Evolutionary conservation across 139 green algal species (phyloP).

Genomic region (Tetraselmis chui): DNA sequence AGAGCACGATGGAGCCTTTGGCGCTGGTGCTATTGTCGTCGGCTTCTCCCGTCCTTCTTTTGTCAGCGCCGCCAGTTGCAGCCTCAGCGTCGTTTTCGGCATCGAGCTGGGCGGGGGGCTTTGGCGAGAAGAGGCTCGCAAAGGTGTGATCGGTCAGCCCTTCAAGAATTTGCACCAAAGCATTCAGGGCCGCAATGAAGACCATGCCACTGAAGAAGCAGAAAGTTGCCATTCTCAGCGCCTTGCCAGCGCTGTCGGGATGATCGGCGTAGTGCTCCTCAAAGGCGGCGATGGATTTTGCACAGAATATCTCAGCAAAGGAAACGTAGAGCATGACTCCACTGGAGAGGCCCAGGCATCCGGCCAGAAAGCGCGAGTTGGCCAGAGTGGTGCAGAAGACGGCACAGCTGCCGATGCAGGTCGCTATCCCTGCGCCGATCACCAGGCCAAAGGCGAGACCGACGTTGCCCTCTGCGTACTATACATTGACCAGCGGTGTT

Average conservation of each 20-base stretch:
- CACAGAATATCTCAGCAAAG: conserved; percentile 58
- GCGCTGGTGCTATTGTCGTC: not conserved
- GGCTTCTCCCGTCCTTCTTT: not conserved
- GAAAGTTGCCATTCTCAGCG: conserved; percentile 46
- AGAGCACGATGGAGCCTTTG: not conserved
- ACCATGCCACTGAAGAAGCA: conserved; percentile 57
- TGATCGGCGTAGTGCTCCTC: conserved; percentile 16
- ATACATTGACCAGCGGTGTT: no score
- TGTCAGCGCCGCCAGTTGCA: not conserved
- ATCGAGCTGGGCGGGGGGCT: no score
- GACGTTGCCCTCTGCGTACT: no score
- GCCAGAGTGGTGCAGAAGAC: conserved; percentile 48
- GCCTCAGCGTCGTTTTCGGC: not conserved
- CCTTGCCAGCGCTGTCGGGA: no score
- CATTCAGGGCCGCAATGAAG: conserved; percentile 37
- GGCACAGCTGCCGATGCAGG: conserved; percentile 39
- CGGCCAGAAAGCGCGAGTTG: conserved; percentile 40
- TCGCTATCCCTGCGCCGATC: conserved; percentile 42
- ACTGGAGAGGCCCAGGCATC: conserved; percentile 40
- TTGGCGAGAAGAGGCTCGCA: no score
- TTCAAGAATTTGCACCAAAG: conserved; percentile 46
- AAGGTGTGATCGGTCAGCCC: no score
- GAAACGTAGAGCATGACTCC: conserved; percentile 69
- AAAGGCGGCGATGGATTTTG: conserved; percentile 45
- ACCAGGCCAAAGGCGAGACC: conserved; percentile 60